Evolutionary conservation across 768 basidiomycete genomes (phyloP), one percentile per base, ranked within the genome.

Genomic region (Porpolomopsis calyptriformis): DNA sequence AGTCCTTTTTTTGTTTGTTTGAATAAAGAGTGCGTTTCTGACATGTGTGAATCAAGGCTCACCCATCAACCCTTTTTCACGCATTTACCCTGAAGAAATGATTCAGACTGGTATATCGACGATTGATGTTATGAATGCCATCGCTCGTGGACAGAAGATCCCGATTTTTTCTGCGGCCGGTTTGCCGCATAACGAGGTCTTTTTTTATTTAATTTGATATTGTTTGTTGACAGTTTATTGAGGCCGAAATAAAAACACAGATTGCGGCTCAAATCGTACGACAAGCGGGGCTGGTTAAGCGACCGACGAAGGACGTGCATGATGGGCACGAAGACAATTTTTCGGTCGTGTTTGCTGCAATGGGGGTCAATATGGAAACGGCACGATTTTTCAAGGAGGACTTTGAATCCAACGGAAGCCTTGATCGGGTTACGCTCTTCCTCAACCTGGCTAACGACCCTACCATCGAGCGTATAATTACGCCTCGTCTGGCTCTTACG

Each of bases 361-460:
- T 99, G 96, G 96, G 96, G 77, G 96, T 94, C 49, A 99, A 99
- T 72, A 96, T 96, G 92, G 96, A 99, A 66, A 98, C 96, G 4
- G 96, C 96, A 40, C 82, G 94, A 44, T 99, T 96, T 76, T 99
- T 99, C 85, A 93, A 94, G 66, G 88, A 93, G 62, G 96, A 99
- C 71, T 98, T 98, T 62, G 93, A 98, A 66, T 94, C 96, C 58
- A 97, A 96, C 61, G 96, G 96, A 45, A 87, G 84, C 73, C 76
- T 98, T 51, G 92, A 97, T 68, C 85, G 96, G 55, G 92, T 96
- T 45, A 98, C 96, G 5, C 74, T 99, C 44, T 99, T 99, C 82
- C 75, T 99, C 62, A 99, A 99, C 70, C 69, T 98, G 61, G 96
- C 96, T 33, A 98, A 97, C 58, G 96, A 99, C 63, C 96, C 96